A percentile compares a stretch with the other conserved stretches of the same genome.
Evolutionary conservation across 2,329 filamentous ascomycete genomes (phyloP).

Genomic region (Alternaria viburni): DNA sequence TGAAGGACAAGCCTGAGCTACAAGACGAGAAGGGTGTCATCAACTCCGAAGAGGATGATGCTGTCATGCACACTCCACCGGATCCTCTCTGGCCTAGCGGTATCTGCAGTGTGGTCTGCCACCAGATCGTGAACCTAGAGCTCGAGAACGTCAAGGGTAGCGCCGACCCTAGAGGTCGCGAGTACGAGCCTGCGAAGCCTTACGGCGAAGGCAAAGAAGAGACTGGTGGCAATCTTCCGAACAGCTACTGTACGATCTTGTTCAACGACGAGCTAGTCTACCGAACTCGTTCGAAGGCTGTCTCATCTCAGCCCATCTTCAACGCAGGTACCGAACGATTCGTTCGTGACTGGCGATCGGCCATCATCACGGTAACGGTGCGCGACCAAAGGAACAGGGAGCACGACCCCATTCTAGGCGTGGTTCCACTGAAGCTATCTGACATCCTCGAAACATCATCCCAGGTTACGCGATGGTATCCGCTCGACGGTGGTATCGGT

Average conservation of each 20-base stretch:
- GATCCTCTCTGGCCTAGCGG: conserved; percentile 97
- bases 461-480: conserved; percentile 90
- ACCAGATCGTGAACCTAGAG: conserved; percentile 95
- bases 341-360: conserved; percentile 88
- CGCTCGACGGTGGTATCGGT: conserved; percentile 89
- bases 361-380: conserved; percentile 84
- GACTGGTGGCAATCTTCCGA: conserved; percentile 78
- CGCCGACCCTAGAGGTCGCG: conserved; percentile 76
- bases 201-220: conserved; percentile 89
- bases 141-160: conserved; percentile 90
- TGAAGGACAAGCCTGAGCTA: conserved; percentile 76
- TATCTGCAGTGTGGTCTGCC: conserved; percentile 82
- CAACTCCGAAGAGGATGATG: conserved; percentile 77
- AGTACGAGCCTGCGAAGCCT: conserved; percentile 86
- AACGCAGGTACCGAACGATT: conserved; percentile 95
- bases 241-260: conserved; percentile 90
- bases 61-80: conserved; percentile 86
- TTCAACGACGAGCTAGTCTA: conserved; percentile 89
- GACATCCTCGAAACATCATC: conserved; percentile 88
- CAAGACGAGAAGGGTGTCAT: conserved; percentile 87
- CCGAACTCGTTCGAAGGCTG: conserved; percentile 92
- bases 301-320: conserved; percentile 94
- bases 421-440: conserved; percentile 85
- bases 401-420: conserved; percentile 92
- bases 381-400: conserved; percentile 88